Evolutionary conservation across 208 protist genomes (phyloP).

Genomic region (Trypanosoma cruzi): DNA sequence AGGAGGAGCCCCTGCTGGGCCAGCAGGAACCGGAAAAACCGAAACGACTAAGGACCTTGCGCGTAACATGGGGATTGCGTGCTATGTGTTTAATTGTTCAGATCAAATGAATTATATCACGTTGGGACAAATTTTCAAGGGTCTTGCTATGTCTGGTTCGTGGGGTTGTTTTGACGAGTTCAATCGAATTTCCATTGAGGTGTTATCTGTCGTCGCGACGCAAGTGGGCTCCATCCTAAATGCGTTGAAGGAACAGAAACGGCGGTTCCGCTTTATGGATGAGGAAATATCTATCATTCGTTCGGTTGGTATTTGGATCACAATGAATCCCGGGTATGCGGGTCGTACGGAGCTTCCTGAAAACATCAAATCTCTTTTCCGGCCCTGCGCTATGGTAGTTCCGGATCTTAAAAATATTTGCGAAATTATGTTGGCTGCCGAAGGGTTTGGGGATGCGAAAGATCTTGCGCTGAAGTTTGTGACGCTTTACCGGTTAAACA

Average conservation of each 20-base stretch:
- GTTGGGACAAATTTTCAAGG: conserved; percentile 98
- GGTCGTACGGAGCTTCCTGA: conserved; percentile 97
- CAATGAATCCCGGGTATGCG: conserved; percentile 98
- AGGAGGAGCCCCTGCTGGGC: conserved; percentile 93
- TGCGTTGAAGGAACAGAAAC: conserved; percentile 96
- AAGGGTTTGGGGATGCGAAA: conserved; percentile 97
- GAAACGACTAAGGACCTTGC: conserved; percentile 96
- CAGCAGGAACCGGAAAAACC: conserved; percentile 95
- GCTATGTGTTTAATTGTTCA: conserved; percentile 97
- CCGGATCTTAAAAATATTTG: conserved; percentile 99
- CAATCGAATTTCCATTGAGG: conserved; percentile 96
- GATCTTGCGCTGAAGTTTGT: conserved; percentile 98
- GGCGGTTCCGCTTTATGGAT: conserved; percentile 95
- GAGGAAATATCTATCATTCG: conserved; percentile 93
- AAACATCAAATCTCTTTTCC: conserved; percentile 97
- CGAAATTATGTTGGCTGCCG: conserved; percentile 98
- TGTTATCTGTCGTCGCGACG: conserved; percentile 98
- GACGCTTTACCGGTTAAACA: conserved; percentile 97
- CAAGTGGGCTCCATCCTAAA: conserved; percentile 98
- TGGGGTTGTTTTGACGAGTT: conserved; percentile 99
- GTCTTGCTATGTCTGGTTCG: conserved; percentile 95
- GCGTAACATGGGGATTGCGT: conserved; percentile 94
- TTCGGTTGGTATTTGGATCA: conserved; percentile 97
- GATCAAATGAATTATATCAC: conserved; percentile 99
- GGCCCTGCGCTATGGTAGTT: conserved; percentile 98